Evolutionary conservation across 768 basidiomycete species (phyloP), one percentile per base, ranked within the genome.

Genomic region (Phlegmacium glaucopus): DNA sequence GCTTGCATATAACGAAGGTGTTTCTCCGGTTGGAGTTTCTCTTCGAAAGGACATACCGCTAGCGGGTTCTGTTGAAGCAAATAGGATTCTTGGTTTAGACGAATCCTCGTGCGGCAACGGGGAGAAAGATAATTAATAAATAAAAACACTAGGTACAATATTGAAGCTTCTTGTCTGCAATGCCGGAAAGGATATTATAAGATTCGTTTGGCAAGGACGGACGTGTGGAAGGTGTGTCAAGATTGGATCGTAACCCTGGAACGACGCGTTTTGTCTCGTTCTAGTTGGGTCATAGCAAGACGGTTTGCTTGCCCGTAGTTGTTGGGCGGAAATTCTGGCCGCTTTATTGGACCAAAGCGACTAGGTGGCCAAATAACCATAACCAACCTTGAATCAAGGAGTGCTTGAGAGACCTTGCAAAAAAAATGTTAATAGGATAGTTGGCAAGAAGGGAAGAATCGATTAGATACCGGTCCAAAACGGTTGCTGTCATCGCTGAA

Each of bases 401-500:
- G 66, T 10, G 69, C 74, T 25, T 71, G 58, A 1, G 81, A 74
- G 4, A 83, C 56, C 72, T 74, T 56, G 27, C 28, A 36, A 15
- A 10, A 11, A 16, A 22, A 18, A 18, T 27, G 26, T 45, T 18
- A 48, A 38, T 25, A 15, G 52, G 26, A 43, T 9, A 15, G 25
- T 15, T 26, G 8, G 37, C 15, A 30, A 17, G 39, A 25, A 51
- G 17, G 54, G 46, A 44, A 13, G 11, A 25, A 47, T 41, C 18
- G 2, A 15, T 29, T 17, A 64, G 75, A 50, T 59, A 87, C 85
- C 8, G 87, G 82, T 6, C 87, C 87, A 61, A 85, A 86, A 1
- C 68, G 62, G 60, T 87, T 88, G 67, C 85, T 88, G 56, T 88
- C 87, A 44, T 82, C 72, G 8, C 80, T 85, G 47, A 78, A 72